phyloP scores from a whole-genome alignment of 2,329 filamentous ascomycete species.

The Xenoacremonium recifei region DNA sequence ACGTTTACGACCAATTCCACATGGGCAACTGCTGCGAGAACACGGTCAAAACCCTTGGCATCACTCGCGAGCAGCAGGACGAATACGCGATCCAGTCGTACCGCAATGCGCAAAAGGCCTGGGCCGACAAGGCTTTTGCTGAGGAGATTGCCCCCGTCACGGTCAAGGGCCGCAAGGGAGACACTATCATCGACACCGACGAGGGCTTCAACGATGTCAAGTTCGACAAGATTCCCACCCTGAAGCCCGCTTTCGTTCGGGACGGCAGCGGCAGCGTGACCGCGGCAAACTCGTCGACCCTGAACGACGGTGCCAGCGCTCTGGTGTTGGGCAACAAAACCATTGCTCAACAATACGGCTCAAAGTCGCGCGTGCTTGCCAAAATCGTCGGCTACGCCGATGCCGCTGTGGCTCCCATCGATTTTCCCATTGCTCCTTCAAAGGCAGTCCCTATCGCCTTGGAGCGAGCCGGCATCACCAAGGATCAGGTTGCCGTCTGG shows the following conservation, averaged over 20 bases:
- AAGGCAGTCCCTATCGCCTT: slow-evolving; percentile 91
- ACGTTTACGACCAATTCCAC: slow-evolving; percentile 95
- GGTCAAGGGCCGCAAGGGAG: slow-evolving; percentile 80
- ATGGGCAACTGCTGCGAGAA: slow-evolving; percentile 98
- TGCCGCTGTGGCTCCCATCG: slow-evolving; percentile 84
- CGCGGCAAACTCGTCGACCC: slow-evolving; percentile 87
- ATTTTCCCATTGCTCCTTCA: slow-evolving; percentile 90
- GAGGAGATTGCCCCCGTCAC: slow-evolving; percentile 91
- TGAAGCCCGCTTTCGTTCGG: slow-evolving; percentile 89
- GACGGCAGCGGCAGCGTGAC: slow-evolving; percentile 89
- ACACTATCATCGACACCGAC: slow-evolving; percentile 74
- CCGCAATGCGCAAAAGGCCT: slow-evolving; percentile 84
- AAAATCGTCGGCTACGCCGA: slow-evolving; percentile 84
- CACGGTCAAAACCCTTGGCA: slow-evolving; percentile 81
- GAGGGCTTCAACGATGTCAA: slow-evolving; percentile 89
- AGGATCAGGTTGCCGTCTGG: slow-evolving; percentile 91
- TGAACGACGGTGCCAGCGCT: slow-evolving; percentile 93
- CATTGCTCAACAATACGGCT: slow-evolving; percentile 76
- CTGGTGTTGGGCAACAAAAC: slow-evolving; percentile 81
- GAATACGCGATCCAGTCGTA: slow-evolving; percentile 88
- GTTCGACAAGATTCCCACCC: slow-evolving; percentile 76
- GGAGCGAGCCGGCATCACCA: slow-evolving; percentile 82
- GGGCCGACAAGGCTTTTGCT: slow-evolving; percentile 77
- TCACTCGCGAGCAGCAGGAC: slow-evolving; percentile 86
- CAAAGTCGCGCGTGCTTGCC: slow-evolving; percentile 78